A percentile compares a stretch with the other conserved stretches of the same genome.
phyloP scores from a whole-genome alignment of 768 basidiomycete genomes.

The Paxillus rubicundulus region DNA sequence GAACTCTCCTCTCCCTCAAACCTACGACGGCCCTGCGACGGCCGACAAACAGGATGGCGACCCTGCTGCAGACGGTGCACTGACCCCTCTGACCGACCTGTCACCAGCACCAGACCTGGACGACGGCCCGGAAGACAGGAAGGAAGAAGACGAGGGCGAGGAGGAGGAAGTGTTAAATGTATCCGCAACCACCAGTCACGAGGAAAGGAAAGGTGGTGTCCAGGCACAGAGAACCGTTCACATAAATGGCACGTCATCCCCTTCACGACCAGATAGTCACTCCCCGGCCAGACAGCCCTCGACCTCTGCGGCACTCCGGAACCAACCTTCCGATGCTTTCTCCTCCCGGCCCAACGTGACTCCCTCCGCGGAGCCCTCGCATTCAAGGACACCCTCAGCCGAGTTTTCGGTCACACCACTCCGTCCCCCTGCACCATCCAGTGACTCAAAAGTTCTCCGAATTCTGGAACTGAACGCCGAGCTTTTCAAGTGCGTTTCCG shows the following conservation, averaged over 20 bases:
- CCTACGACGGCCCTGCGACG: constrained; percentile 13
- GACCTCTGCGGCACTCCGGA: constrained; percentile 18
- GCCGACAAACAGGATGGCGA: constrained; percentile 33
- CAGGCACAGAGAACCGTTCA: constrained; percentile 11
- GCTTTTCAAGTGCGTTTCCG: constrained; percentile 54
- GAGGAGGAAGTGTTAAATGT: constrained; percentile 13
- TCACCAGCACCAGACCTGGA: constrained; percentile 64
- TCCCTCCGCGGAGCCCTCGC: constrained; percentile 20
- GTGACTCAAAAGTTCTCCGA: constrained; percentile 47
- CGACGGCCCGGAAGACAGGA: constrained; percentile 32
- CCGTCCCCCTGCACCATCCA: constrained; percentile 25
- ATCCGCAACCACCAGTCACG: constrained; percentile 15
- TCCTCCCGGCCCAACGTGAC: constrained; percentile 22
- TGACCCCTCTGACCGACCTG: constrained; percentile 76
- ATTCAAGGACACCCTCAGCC: constrained; percentile 27
- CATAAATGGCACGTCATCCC: constrained; percentile 25
- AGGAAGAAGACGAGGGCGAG: constrained; percentile 38
- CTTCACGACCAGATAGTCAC: constrained; percentile 13
- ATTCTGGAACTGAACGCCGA: constrained; percentile 70
- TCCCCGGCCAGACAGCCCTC: constrained; percentile 24
- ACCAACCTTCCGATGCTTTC: constrained; percentile 14
- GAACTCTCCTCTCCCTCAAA: constrained; percentile 17
- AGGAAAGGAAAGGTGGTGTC: constrained; percentile 6
- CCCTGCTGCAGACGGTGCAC: constrained; percentile 42
- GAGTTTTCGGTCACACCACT: constrained; percentile 30